Evolutionary conservation across 129 eudicot genomes (phyloP).

Genomic region (Pseudognaphalium luteoalbum): DNA sequence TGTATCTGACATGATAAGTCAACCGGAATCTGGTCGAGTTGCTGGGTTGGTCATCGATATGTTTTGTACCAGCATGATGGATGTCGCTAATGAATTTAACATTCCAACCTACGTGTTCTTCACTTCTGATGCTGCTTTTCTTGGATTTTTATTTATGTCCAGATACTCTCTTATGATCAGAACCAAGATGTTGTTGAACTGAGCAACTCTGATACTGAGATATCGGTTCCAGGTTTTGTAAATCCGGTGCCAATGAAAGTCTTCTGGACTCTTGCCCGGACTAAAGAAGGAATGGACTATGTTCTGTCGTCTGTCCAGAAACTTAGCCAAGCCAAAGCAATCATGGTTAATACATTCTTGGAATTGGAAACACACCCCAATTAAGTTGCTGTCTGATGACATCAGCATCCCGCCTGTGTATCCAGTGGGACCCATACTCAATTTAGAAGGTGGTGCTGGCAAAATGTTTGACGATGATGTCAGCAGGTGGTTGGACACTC

Average conservation of each 20-base stretch:
- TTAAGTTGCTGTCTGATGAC: constrained; percentile 9
- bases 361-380: constrained; percentile 28
- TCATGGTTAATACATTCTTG: constrained; percentile 31
- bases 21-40: not conserved
- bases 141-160: constrained; percentile 15
- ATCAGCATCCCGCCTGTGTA: constrained; percentile 29
- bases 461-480: constrained; percentile 5
- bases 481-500: constrained; percentile 32
- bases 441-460: constrained; percentile 20
- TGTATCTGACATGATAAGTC: constrained; percentile 19
- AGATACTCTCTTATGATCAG: constrained; percentile 8
- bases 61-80: constrained; percentile 27
- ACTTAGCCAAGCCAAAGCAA: constrained; percentile 18
- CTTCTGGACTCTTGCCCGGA: not conserved
- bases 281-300: constrained; percentile 2
- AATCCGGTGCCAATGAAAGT: constrained; percentile 9
- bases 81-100: constrained; percentile 32
- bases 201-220: constrained; percentile 2
- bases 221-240: not conserved
- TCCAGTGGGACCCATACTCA: constrained; percentile 41
- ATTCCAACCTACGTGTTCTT: constrained; percentile 31
- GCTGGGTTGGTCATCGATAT: constrained; percentile 25
- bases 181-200: not conserved
- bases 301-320: not conserved
- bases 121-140: constrained; percentile 22